Percentiles rank a stretch among this genome's conserved stretches.
Conservation (phyloP, 805 yeast species). For the Spathaspora girioi region DNA sequence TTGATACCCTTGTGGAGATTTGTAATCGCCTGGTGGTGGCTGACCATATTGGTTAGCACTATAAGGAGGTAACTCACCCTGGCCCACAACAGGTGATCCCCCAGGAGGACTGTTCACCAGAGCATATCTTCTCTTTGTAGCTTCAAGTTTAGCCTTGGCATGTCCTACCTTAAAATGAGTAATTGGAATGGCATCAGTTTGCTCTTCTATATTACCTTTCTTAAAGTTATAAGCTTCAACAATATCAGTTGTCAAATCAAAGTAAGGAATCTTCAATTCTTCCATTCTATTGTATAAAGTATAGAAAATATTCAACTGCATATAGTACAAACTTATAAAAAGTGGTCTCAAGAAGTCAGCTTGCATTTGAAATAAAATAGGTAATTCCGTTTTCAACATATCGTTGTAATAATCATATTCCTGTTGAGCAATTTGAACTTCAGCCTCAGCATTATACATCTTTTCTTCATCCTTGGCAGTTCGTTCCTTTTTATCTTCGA, state of each 20-base stretch:
- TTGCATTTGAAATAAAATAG: constrained; percentile 81
- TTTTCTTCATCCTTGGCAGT: constrained; percentile 88
- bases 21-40: constrained; percentile 19
- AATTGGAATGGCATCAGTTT: constrained; percentile 82
- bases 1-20: constrained; percentile 18
- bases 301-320: constrained; percentile 97
- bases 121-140: constrained; percentile 74
- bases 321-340: constrained; percentile 90
- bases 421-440: constrained; percentile 85
- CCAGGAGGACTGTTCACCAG: constrained; percentile 16
- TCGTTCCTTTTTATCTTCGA: constrained; percentile 78
- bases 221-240: constrained; percentile 73
- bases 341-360: constrained; percentile 90
- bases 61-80: constrained; percentile 32
- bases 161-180: constrained; percentile 89
- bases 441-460: constrained; percentile 85
- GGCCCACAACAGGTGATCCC: constrained; percentile 15
- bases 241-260: constrained; percentile 81
- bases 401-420: constrained; percentile 96
- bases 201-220: constrained; percentile 89
- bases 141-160: constrained; percentile 78
- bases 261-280: constrained; percentile 95
- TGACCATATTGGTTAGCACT: constrained; percentile 27
- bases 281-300: constrained; percentile 88
- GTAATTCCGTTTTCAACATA: constrained; percentile 86